Evolutionary conservation across 768 basidiomycete species (phyloP).

Genomic region (Mycena floridula): DNA sequence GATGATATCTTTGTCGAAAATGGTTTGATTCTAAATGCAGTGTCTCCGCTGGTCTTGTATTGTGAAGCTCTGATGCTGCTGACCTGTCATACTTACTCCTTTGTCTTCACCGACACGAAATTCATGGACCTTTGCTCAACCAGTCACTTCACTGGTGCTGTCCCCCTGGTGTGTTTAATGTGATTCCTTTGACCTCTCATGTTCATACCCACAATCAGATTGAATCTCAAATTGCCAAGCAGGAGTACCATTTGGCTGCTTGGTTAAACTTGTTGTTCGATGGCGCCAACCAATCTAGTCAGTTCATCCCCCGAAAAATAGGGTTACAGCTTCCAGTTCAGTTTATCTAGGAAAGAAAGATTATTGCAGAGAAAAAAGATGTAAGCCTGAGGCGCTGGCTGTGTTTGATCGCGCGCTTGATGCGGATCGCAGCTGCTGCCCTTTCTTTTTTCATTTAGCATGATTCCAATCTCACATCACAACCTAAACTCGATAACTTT

Average conservation of each 20-base stretch:
- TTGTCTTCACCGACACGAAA: constrained; percentile 33
- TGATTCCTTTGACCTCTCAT: neutral
- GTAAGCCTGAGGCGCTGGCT: too few relatives aligned
- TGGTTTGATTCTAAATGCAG: too few relatives aligned
- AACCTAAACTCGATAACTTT: too few relatives aligned
- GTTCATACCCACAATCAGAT: constrained; percentile 22
- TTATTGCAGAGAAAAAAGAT: too few relatives aligned
- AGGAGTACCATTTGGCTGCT: constrained; percentile 41
- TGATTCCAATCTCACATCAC: too few relatives aligned
- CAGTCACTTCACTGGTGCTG: constrained; percentile 26
- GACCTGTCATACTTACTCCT: constrained; percentile 24
- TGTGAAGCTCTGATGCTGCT: neutral
- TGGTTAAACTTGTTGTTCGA: constrained; percentile 47
- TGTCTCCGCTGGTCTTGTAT: constrained; percentile 2
- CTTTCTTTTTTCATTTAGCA: too few relatives aligned
- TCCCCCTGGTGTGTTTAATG: constrained; percentile 25
- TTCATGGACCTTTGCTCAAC: constrained; percentile 41
- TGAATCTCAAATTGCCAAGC: constrained; percentile 39
- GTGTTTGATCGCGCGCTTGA: too few relatives aligned
- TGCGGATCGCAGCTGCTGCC: too few relatives aligned
- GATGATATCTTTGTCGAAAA: too few relatives aligned
- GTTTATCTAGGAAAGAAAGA: too few relatives aligned
- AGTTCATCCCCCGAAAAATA: too few relatives aligned
- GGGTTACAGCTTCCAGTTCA: too few relatives aligned
- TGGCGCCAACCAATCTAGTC: constrained; percentile 27